Evolutionary conservation across 129 eudicot genomes (phyloP).

Genomic region (Helichrysum umbraculigerum): DNA sequence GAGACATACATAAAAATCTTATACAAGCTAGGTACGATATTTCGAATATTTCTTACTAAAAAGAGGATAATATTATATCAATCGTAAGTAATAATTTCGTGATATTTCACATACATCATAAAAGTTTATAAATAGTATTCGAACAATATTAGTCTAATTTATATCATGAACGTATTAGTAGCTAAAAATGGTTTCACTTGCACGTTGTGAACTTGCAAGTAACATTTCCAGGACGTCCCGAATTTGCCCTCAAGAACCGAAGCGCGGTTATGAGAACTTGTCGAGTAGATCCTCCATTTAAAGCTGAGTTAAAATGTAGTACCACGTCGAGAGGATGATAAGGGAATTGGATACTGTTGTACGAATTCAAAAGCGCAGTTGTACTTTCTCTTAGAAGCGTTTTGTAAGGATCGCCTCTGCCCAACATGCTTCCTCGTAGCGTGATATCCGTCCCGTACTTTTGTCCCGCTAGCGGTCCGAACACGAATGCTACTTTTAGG

Average conservation of each 20-base stretch:
- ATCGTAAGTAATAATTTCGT: background rate
- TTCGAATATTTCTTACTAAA: no score
- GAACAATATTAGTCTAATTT: constrained; percentile 1
- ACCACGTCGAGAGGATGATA: constrained; percentile 59
- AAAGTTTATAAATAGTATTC: background rate
- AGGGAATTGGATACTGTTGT: constrained; percentile 63
- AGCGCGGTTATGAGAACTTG: constrained; percentile 70
- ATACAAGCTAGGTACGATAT: no score
- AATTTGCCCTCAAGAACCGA: constrained; percentile 74
- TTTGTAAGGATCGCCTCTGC: constrained; percentile 76
- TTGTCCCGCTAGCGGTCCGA: constrained; percentile 67
- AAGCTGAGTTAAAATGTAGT: constrained; percentile 48
- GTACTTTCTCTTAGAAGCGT: constrained; percentile 81
- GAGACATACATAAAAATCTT: background rate
- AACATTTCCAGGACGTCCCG: constrained; percentile 47
- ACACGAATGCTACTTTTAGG: constrained; percentile 57
- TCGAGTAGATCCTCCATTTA: constrained; percentile 53
- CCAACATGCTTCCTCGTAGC: constrained; percentile 50
- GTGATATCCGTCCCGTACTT: constrained; percentile 73
- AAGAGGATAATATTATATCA: background rate
- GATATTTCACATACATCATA: constrained; percentile 14
- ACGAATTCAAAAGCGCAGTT: constrained; percentile 85
- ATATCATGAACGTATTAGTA: constrained; percentile 2
- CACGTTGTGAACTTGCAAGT: constrained; percentile 69
- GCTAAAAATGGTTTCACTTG: constrained; percentile 32